Percentiles rank a stretch among this genome's conserved stretches.
phyloP scores from a whole-genome alignment of 768 basidiomycete species.

The Lactarius pseudohatsudake region DNA sequence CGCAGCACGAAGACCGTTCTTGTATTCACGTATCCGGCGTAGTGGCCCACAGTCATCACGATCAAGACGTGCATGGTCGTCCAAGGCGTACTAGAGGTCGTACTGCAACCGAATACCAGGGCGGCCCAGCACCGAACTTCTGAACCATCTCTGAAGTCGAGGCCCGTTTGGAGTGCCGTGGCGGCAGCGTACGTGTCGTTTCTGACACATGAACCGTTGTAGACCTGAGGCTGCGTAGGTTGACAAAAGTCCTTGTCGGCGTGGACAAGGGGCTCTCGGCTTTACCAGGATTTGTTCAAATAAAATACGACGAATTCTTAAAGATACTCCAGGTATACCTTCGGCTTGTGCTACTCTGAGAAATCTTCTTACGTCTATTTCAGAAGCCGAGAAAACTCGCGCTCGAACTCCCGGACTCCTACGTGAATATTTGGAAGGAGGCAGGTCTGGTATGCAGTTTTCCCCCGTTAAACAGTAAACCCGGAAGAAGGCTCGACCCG shows the following conservation, averaged over 20 bases:
- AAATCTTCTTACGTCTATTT: not conserved
- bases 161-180: conserved; percentile 19
- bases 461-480: not conserved
- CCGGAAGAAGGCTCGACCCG: conserved; percentile 5
- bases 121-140: not conserved
- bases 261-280: not conserved
- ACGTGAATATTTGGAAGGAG: conserved; percentile 14
- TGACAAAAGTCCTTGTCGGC: conserved; percentile 2
- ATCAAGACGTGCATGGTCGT: conserved; percentile 21
- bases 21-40: not conserved
- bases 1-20: not conserved
- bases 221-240: conserved; percentile 3
- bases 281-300: not conserved
- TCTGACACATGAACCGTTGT: not conserved
- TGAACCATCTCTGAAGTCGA: conserved; percentile 16
- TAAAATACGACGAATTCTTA: conserved; percentile 13
- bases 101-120: not conserved
- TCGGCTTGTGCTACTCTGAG: not conserved
- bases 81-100: conserved; percentile 18
- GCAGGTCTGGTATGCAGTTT: conserved; percentile 15
- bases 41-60: conserved; percentile 19
- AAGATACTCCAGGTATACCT: conserved; percentile 5
- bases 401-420: conserved; percentile 7
- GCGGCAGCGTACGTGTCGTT: conserved; percentile 1
- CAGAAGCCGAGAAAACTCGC: not conserved